Evolutionary conservation across 2,329 filamentous ascomycete species (phyloP).

Genomic region (Fusarium subtropicale): DNA sequence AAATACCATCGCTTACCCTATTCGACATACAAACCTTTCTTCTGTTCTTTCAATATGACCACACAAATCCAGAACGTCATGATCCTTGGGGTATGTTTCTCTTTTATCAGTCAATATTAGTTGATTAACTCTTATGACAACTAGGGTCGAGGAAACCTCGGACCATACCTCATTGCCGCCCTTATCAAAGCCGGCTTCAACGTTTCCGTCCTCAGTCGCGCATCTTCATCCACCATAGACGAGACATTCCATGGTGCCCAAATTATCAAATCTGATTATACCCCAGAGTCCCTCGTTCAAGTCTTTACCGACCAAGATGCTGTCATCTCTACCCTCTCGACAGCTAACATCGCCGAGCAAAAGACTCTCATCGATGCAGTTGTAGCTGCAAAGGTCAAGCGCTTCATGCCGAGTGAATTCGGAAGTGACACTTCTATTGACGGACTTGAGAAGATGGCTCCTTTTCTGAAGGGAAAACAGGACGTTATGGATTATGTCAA

Average conservation of each 20-base stretch:
- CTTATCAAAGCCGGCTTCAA: not conserved
- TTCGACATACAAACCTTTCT: not conserved
- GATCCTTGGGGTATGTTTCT: not conserved
- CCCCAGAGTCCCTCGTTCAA: accelerated
- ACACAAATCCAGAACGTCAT: not conserved
- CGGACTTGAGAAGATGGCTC: not conserved
- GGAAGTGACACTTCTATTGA: conserved; percentile 1
- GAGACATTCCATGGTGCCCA: not conserved
- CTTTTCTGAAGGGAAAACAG: conserved; percentile 10
- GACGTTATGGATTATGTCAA: conserved; percentile 13
- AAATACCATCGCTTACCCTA: conserved; percentile 3
- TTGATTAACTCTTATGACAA: accelerated
- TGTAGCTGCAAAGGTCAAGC: conserved; percentile 8
- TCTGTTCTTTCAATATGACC: not conserved
- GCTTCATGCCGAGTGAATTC: conserved; percentile 21
- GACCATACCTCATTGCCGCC: not conserved
- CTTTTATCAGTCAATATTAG: accelerated
- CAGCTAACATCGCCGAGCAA: conserved; percentile 12
- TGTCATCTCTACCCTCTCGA: conserved; percentile 8
- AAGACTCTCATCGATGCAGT: conserved; percentile 9
- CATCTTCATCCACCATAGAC: accelerated
- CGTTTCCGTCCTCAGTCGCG: accelerated
- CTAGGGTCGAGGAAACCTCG: conserved; percentile 14
- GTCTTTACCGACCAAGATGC: not conserved
- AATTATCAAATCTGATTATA: conserved; percentile 5